Conservation (phyloP, 768 basidiomycete genomes). For the Mycena venus region DNA sequence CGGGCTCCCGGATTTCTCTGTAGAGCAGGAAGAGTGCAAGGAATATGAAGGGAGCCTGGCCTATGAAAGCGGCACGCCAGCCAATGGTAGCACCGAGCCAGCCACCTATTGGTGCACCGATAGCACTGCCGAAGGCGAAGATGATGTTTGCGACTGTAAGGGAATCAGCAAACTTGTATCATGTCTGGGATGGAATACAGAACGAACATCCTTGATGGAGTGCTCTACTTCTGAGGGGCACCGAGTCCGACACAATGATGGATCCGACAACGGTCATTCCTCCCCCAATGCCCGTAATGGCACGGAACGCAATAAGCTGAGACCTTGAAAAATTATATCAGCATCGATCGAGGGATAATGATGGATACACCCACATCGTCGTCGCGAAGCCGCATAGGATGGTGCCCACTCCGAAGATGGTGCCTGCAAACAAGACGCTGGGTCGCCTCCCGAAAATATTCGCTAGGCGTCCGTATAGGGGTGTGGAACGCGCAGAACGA, state of each 20-base stretch:
- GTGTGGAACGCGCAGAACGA: conserved; percentile 78
- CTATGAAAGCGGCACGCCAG: conserved; percentile 74
- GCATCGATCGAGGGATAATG: too few relatives aligned
- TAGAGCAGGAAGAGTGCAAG: conserved; percentile 20
- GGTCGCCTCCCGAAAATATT: conserved; percentile 72
- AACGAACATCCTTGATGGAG: conserved; percentile 72
- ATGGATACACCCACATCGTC: too few relatives aligned
- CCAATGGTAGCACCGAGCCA: conserved; percentile 73
- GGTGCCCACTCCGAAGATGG: conserved; percentile 75
- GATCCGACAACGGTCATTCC: conserved; percentile 66
- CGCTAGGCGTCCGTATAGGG: conserved; percentile 68
- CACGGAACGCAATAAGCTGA: conserved; percentile 65
- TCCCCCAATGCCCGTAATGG: conserved; percentile 79
- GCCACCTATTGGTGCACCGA: conserved; percentile 68
- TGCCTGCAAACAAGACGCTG: conserved; percentile 70
- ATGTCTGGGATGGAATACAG: not conserved
- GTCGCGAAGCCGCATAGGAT: conserved; percentile 78
- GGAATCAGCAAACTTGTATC: not conserved
- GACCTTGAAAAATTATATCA: too few relatives aligned
- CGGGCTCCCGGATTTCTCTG: conserved; percentile 30
- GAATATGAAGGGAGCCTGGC: conserved; percentile 55
- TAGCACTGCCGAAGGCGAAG: conserved; percentile 72
- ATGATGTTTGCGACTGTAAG: conserved; percentile 43
- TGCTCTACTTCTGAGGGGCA: conserved; percentile 74
- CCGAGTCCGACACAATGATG: conserved; percentile 73